phyloP scores from a whole-genome alignment of 108 stramenopile genomes.

The Licmophora abbreviata region DNA sequence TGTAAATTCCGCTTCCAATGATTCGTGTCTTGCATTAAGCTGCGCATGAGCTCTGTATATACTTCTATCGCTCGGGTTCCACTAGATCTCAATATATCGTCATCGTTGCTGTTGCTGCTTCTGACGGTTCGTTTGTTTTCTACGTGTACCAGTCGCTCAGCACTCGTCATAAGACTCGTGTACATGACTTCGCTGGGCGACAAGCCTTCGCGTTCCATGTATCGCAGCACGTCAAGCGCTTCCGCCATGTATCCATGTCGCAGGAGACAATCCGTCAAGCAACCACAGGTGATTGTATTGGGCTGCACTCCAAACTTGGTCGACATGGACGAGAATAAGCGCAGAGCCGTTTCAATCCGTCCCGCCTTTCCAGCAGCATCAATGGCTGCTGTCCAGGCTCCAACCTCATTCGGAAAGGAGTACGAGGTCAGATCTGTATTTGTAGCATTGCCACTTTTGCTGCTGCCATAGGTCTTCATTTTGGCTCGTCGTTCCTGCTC shows the following conservation, averaged over 20 bases:
- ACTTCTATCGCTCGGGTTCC: slow-evolving; percentile 51
- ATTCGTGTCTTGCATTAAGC: slow-evolving; percentile 12
- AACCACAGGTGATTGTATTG: slow-evolving; percentile 74
- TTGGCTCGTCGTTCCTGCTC: slow-evolving; percentile 8
- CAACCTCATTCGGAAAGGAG: slow-evolving; percentile 50
- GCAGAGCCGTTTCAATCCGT: slow-evolving; percentile 58
- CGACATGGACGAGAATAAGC: slow-evolving; percentile 66
- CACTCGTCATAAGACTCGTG: slow-evolving; percentile 72
- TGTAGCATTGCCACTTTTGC: neutral
- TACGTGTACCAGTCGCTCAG: slow-evolving; percentile 40
- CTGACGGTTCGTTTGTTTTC: slow-evolving; percentile 24
- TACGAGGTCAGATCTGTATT: slow-evolving; percentile 7
- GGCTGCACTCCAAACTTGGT: slow-evolving; percentile 60
- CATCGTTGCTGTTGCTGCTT: neutral
- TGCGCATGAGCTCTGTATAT: slow-evolving; percentile 69
- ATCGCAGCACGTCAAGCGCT: slow-evolving; percentile 59
- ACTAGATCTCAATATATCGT: neutral
- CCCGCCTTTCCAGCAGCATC: slow-evolving; percentile 83
- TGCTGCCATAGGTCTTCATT: slow-evolving; percentile 6
- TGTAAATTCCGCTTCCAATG: neutral
- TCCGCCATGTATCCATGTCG: slow-evolving; percentile 46
- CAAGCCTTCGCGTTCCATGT: slow-evolving; percentile 70
- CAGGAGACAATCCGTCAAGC: slow-evolving; percentile 59
- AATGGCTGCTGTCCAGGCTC: slow-evolving; percentile 88
- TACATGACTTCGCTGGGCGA: slow-evolving; percentile 79